Base-by-base conservation (phyloP, 1,139 yeast species). In the Magnusiomyces suaveolens region DNA sequence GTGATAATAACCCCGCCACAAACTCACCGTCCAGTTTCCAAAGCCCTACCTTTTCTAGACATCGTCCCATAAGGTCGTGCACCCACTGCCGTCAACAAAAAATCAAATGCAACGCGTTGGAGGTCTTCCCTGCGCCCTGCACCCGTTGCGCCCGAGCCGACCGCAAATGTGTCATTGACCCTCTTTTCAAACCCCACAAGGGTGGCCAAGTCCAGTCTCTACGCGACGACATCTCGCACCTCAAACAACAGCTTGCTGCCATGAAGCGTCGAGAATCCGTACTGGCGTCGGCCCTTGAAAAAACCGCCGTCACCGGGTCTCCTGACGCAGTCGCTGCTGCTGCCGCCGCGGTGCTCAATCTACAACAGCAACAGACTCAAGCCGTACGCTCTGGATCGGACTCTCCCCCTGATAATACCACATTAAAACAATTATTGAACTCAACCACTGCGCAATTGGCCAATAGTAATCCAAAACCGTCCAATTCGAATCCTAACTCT, bases 31-130 rank as follows among this genome's bases (percentile, higher is more conserved):
- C 6, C 6, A 8, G 4, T 14, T 36, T n/a, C 41, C 16, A 36
- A 14, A 36, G 16, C 18, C 18, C 41, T 36, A 18, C 41, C 41
- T 46, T 32, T 21, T 36, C 50, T 18, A 14, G 50, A 12, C 50
- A 56, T 14, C 55, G 96, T 54, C 96, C 96, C 0, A 95, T 89
- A 1, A 86, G 96, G 0, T 85, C 95, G 2, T 90, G 97, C 66
- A 87, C 96, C 0, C 94, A 88, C 65, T 90, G 97, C 67, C 81
- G 97, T 54, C 97, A 90, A 66, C 97, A 89, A 67, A 90, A 90
- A 69, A 88, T 89, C 70, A 86, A 85, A 65, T 90, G 97, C 70
- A 87, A 90, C 66, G 97, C 97, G 0, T 79, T 87, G 2, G 92
- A 86, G 26, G 82, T 84, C 58, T 85, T 79, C 62, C 97, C 97